Base-by-base conservation (phyloP, 2,329 filamentous ascomycete species). In the Beauveria caledonica region DNA sequence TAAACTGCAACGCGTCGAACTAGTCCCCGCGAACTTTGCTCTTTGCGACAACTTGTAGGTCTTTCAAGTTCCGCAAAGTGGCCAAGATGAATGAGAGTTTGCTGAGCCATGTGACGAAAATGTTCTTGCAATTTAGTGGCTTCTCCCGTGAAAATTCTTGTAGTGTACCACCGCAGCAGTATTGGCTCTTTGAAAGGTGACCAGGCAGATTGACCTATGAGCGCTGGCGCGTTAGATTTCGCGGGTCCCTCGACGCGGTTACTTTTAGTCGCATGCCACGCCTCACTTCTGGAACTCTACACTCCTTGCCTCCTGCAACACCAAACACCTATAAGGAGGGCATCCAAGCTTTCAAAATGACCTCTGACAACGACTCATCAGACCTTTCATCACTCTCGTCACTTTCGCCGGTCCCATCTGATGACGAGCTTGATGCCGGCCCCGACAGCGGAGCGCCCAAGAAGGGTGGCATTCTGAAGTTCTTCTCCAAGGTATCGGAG, bases 401-500 rank as follows among this genome's bases (percentile, higher is more conserved):
- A 53, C 66, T 78, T 60, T 78, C 76, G 59, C 76, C 76, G 52
- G 74, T 70, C 55, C 76, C 76, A 19, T 77, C 75, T 10, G 76
- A 78, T 63, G 73, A 74, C 50, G 76, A 78, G 66, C 74, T 80
- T n/a, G 84, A 86, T 49, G 79, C 79, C 58, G 78, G 65, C 23
- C 66, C 62, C 58, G 68, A 71, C 51, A 66, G 65, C 58, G 62
- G 65, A 62, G 40, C 62, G 21, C 59, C 83, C 72, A 78, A 65
- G 72, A 82, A 83, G 66, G 74, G 77, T 67, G 83, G 85, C 63
- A 87, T 88, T 65, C 75, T 86, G 62, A 86, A 86, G 75, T 88
- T 86, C 80, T 87, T 87, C 74, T 77, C 83, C 65, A 86, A 84
- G 70, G 69, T 80, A 60, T 77, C 79, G 68, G 76, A 79, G 66